Percentiles rank a stretch among this genome's conserved stretches.
Conservation (phyloP, 352 stramenopile genomes). For the Phytophthora quininea region DNA sequence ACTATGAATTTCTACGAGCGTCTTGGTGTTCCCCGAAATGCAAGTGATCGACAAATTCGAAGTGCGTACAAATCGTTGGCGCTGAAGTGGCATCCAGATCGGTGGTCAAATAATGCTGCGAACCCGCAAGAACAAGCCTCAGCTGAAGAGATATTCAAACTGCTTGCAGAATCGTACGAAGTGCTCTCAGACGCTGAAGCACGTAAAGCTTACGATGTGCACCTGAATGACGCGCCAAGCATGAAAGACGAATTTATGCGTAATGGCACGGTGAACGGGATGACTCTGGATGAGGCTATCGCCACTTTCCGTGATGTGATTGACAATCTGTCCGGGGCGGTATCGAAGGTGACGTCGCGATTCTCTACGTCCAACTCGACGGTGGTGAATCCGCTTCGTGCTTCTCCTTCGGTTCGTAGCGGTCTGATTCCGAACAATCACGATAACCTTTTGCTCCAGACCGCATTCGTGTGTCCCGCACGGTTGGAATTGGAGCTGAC, state of each 20-base stretch:
- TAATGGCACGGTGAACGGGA: slow-evolving; percentile 79
- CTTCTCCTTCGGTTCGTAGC: slow-evolving; percentile 36
- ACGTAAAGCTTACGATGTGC: slow-evolving; percentile 67
- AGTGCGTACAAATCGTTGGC: slow-evolving; percentile 77
- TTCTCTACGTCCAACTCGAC: slow-evolving; percentile 78
- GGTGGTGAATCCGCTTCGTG: slow-evolving; percentile 58
- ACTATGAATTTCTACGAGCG: slow-evolving; percentile 89
- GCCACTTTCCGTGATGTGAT: slow-evolving; percentile 79
- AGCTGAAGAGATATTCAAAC: slow-evolving; percentile 83
- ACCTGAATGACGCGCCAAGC: slow-evolving; percentile 53
- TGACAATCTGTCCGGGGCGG: slow-evolving; percentile 58
- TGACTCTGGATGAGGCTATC: slow-evolving; percentile 87
- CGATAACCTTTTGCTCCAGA: slow-evolving; percentile 83
- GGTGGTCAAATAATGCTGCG: slow-evolving; percentile 54
- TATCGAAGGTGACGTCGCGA: slow-evolving; percentile 64
- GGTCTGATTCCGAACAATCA: slow-evolving; percentile 79
- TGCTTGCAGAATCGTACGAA: slow-evolving; percentile 87
- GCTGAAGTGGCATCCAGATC: slow-evolving; percentile 89
- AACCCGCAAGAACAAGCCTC: slow-evolving; percentile 68
- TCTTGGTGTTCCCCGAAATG: slow-evolving; percentile 70
- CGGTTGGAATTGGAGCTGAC: slow-evolving; percentile 60
- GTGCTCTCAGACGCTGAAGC: too few species aligned
- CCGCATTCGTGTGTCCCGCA: slow-evolving; percentile 71
- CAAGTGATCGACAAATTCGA: slow-evolving; percentile 68
- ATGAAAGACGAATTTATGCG: slow-evolving; percentile 80